Percentiles rank a stretch among this genome's conserved stretches.
Conservation (phyloP, 306 rosid genomes). For the Cicer judaicum region DNA sequence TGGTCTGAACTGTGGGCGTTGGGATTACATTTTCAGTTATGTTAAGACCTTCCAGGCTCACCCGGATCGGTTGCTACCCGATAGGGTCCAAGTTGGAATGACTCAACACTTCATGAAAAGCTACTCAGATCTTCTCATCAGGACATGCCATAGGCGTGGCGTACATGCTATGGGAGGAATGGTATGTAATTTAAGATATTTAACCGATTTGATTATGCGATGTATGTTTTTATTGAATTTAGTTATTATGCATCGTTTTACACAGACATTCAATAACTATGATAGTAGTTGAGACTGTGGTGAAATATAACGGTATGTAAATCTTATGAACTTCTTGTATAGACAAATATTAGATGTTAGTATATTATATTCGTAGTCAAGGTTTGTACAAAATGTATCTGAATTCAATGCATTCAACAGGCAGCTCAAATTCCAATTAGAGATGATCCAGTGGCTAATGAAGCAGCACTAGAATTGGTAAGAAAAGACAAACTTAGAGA, state of each 20-base stretch:
- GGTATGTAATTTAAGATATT: constrained; percentile 50
- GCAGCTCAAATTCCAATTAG: constrained; percentile 90
- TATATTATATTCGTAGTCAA: too few species aligned
- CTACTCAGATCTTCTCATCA: constrained; percentile 84
- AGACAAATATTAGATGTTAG: too few species aligned
- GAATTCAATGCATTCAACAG: constrained; percentile 49
- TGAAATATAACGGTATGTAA: neutral
- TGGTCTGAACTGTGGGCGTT: constrained; percentile 90
- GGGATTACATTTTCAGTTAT: constrained; percentile 98
- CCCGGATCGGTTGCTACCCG: constrained; percentile 80
- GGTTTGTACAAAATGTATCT: neutral
- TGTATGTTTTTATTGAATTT: neutral
- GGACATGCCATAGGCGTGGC: constrained; percentile 86
- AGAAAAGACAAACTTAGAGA: constrained; percentile 89
- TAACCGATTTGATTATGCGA: constrained; percentile 3
- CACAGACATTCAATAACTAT: neutral
- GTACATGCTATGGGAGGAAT: constrained; percentile 97
- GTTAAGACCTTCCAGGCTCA: constrained; percentile 91
- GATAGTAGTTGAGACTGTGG: neutral
- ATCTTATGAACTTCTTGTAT: neutral
- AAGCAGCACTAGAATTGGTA: constrained; percentile 78
- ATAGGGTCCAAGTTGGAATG: constrained; percentile 87
- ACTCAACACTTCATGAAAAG: constrained; percentile 89
- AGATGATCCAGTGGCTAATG: constrained; percentile 77
- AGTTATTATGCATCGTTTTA: neutral